These are phyloP conservation scores for Cyclostephanos tholiformis DNA, from an alignment of 108 stramenopile species.

Conservation along the genomic window DNA sequence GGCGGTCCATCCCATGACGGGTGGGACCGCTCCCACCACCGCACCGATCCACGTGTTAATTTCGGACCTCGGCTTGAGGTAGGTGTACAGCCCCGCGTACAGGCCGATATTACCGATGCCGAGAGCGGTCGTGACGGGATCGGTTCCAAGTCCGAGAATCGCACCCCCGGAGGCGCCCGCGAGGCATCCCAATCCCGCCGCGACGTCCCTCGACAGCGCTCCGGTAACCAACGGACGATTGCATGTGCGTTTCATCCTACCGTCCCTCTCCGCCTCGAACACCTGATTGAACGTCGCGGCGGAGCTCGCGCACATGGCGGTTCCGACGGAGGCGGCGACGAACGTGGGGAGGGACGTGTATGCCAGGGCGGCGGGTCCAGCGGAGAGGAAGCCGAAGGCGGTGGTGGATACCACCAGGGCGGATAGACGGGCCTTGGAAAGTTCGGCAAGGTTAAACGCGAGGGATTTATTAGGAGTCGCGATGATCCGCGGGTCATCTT, in stretches of 20 bases:
- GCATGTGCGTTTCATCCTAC: slow-evolving; percentile 91
- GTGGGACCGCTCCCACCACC: slow-evolving; percentile 97
- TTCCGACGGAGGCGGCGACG: slow-evolving; percentile 81
- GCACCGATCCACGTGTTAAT: slow-evolving; percentile 98
- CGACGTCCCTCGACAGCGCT: slow-evolving; percentile 59
- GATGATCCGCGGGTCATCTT: neutral
- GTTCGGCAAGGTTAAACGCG: slow-evolving; percentile 45
- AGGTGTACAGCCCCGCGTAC: slow-evolving; percentile 97
- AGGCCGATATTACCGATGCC: slow-evolving; percentile 93
- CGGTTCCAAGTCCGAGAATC: slow-evolving; percentile 81
- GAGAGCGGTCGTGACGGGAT: slow-evolving; percentile 90
- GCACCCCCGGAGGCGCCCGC: slow-evolving; percentile 76
- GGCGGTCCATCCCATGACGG: slow-evolving; percentile 98
- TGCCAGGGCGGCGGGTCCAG: slow-evolving; percentile 73
- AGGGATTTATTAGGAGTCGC: neutral
- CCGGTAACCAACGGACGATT: slow-evolving; percentile 90
- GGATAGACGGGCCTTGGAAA: slow-evolving; percentile 82
- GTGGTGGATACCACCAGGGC: slow-evolving; percentile 93
- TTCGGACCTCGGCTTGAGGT: slow-evolving; percentile 90
- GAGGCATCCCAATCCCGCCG: slow-evolving; percentile 68
- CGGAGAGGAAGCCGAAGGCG: slow-evolving; percentile 90
- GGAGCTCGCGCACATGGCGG: slow-evolving; percentile 87
- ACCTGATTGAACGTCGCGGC: slow-evolving; percentile 97
- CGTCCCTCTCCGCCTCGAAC: slow-evolving; percentile 78
- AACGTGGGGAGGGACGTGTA: slow-evolving; percentile 56